These are phyloP conservation scores for Phanerodontia chrysosporium DNA, from an alignment of 768 basidiomycete genomes.

Conservation along the genomic window DNA sequence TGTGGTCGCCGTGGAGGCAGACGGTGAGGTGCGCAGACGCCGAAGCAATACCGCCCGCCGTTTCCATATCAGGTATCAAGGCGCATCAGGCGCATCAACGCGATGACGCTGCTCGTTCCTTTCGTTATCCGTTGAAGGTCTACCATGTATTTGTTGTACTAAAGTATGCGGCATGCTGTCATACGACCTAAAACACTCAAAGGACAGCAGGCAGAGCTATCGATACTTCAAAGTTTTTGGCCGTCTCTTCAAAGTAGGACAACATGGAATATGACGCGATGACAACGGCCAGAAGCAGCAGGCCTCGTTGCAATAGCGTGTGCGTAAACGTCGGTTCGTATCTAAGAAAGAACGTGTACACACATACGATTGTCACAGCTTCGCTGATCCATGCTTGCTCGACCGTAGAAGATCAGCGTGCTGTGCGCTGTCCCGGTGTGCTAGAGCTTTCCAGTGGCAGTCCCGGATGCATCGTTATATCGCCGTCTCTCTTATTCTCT, in stretches of 20 bases:
- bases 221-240: no score
- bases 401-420: not conserved
- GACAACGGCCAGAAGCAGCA: not conserved
- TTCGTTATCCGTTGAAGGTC: no score
- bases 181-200: no score
- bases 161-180: not conserved
- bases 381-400: not conserved
- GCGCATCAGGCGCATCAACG: not conserved
- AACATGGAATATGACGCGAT: no score
- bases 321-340: constrained; percentile 7
- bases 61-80: not conserved
- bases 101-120: not conserved
- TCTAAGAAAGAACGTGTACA: no score
- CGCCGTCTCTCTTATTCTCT: no score
- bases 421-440: not conserved
- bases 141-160: not conserved
- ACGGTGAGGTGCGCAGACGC: not conserved
- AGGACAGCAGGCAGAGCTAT: no score
- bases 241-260: no score
- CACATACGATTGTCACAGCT: no score
- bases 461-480: no score
- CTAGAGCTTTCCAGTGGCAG: not conserved
- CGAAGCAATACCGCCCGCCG: not conserved
- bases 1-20: not conserved
- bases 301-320: constrained; percentile 5